Evolutionary conservation across 2,329 filamentous ascomycete species (phyloP), one percentile per base, ranked within the genome.

Genomic region (Clarireedia monteithiana): DNA sequence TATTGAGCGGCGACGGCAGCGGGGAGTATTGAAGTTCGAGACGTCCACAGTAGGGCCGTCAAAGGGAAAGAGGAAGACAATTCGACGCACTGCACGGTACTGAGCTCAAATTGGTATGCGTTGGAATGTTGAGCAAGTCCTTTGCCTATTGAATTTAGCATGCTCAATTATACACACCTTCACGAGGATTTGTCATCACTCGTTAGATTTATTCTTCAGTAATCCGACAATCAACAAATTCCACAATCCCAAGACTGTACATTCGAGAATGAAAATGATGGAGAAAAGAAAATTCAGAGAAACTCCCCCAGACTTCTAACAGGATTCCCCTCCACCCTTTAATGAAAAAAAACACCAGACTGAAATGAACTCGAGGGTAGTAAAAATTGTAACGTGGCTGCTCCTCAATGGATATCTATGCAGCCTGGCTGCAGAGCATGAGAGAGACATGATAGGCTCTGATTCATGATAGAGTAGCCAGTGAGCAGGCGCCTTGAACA

Each of bases 311-410:
- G 34, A 48, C 27, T 39, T 17, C 24, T 39, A 44, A 49, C 53
- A 59, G 59, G 61, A 58, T 56, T 34, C 51, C 15, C 48, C 45
- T 50, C 53, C 50, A 55, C 36, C 53, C 62, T 68, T 66, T 68
- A 68, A 42, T 67, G 62, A 63, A 60, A 63, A 27, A 36, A 27
- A 36, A 7, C 6, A 42, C 15, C 46, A 38, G 58, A 60, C 52
- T 52, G 56, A 59, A 60, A 46, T 48, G 58, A 52, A 58, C 50
- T 59, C 56, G 57, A 60, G 60, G 60, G 61, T 62, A 66, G 60
- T 40, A 61, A 34, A 34, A 62, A 64, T 63, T 62, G 63, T 55
- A 63, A 68, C 66, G 66, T 68, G 66, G 66, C 66, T 67, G 64
- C 58, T 58, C 57, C 60, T 64, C 58, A 66, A 66, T 67, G 66